phyloP scores from a whole-genome alignment of 164 flowering plant genomes.

The Annona squamosa region DNA sequence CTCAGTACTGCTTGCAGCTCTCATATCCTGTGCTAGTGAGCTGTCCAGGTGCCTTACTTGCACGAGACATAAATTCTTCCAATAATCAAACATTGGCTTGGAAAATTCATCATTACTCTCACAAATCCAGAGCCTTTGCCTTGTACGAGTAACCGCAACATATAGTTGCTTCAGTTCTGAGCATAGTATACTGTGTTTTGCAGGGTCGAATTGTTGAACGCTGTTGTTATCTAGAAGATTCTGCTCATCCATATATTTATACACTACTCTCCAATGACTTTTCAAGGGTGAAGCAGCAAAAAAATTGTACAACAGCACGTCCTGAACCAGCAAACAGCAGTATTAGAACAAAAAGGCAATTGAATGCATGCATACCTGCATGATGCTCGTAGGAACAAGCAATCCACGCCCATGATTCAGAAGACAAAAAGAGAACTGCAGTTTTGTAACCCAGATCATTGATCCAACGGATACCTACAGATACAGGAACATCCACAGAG shows the following conservation, averaged over 20 bases:
- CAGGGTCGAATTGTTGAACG: slow-evolving; percentile 34
- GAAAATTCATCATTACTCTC: slow-evolving; percentile 48
- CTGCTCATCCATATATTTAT: slow-evolving; percentile 51
- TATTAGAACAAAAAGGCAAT: not conserved
- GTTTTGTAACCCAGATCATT: too few species aligned
- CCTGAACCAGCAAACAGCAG: slow-evolving; percentile 29
- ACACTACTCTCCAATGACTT: slow-evolving; percentile 65
- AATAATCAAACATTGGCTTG: slow-evolving; percentile 65
- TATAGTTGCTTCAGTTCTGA: slow-evolving; percentile 76
- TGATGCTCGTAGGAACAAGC: too few species aligned
- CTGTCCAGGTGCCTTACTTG: slow-evolving; percentile 45
- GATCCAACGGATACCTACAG: too few species aligned
- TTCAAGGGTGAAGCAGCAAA: slow-evolving; percentile 61
- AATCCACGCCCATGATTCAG: too few species aligned
- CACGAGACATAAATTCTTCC: slow-evolving; percentile 51
- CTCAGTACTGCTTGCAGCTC: slow-evolving; percentile 50
- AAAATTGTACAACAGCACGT: slow-evolving; percentile 68
- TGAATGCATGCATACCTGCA: not conserved
- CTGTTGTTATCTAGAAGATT: slow-evolving; percentile 26
- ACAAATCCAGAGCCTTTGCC: slow-evolving; percentile 77
- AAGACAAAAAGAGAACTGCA: too few species aligned
- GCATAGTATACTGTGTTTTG: slow-evolving; percentile 54
- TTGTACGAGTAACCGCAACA: slow-evolving; percentile 81
- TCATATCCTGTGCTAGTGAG: slow-evolving; percentile 54
- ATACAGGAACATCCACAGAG: too few species aligned